Evolutionary conservation across 108 stramenopile species (phyloP), one percentile per base, ranked within the genome.

Genomic region (Cyclostephanos tholiformis): DNA sequence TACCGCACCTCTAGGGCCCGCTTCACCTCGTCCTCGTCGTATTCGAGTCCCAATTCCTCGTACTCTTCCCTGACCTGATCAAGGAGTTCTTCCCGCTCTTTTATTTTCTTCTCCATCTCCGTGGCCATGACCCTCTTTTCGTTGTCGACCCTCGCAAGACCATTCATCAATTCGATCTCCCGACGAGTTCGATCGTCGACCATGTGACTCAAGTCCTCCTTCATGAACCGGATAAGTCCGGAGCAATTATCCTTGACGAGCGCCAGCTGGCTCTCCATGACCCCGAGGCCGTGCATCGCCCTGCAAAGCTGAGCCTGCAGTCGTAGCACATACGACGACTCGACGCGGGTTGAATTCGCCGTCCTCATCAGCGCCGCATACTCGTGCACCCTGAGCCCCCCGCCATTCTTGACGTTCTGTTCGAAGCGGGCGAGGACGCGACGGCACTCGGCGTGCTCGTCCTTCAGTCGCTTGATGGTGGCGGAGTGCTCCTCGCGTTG

Each of bases 291-390:
- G 71, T 93, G 92, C 92, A 93, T 93, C 10, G 87, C 88, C 63
- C 89, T 82, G 74, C 90, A 91, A 46, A 93, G 61, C 73, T 93
- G 90, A 11, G 92, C 87, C 81, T 93, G 92, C 68, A 93, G 87
- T 50, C 88, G 79, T 25, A 89, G 69, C 10, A 93, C 89, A 60
- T 89, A 88, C 38, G 80, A 78, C 13, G 82, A 80, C 59, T 92
- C 88, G 30, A 74, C 72, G 5, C 41, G 36, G 10, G 51, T 65
- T 43, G 56, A 38, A 60, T 75, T 76, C 43, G 80, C 80, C 0
- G 63, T 38, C 19, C 69, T 17, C 80, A 81, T 75, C 1, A 81
- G 25, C 16, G 78, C 59, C 3, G 78, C 78, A 49, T 79, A 79
- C 65, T 81, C 75, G 50, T 81, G 80, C 8, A 76, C 56, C 9